Percentiles rank a stretch among this genome's conserved stretches.
Evolutionary conservation across 179 eudicot species (phyloP).

Genomic region (Drosera spatulata): DNA sequence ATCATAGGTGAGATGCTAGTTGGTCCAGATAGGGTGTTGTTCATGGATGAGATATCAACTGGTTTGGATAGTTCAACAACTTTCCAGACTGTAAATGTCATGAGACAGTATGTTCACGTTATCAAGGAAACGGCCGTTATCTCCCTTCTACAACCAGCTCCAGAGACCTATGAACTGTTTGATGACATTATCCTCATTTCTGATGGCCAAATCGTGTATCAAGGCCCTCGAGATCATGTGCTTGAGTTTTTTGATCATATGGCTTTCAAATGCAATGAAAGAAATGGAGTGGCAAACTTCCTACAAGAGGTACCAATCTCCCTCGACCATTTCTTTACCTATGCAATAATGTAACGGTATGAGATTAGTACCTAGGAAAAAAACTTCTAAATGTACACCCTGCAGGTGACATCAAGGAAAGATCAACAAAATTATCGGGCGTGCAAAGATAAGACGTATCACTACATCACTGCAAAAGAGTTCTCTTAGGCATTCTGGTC

Average conservation of each 20-base stretch:
- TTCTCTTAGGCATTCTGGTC: constrained; percentile 21
- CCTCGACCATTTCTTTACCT: too few relatives aligned
- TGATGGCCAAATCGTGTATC: constrained; percentile 24
- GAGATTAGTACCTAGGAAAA: background rate
- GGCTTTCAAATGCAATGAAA: constrained; percentile 29
- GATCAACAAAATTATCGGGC: constrained; percentile 36
- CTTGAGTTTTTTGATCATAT: constrained; percentile 26
- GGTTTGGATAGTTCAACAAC: constrained; percentile 43
- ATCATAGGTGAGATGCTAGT: constrained; percentile 29
- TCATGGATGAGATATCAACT: constrained; percentile 32
- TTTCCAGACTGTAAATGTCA: constrained; percentile 25
- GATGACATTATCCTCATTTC: constrained; percentile 30
- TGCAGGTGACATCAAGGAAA: constrained; percentile 28
- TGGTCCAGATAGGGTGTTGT: constrained; percentile 23
- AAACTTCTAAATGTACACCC: background rate
- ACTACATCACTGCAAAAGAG: constrained; percentile 16
- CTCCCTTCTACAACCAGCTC: constrained; percentile 37
- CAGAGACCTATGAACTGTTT: constrained; percentile 21
- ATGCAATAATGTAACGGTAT: background rate
- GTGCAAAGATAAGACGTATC: constrained; percentile 17
- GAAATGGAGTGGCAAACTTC: constrained; percentile 39
- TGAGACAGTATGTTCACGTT: constrained; percentile 19
- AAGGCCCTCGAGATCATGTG: constrained; percentile 32
- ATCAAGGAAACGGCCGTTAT: constrained; percentile 27
- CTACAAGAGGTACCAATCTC: constrained; percentile 29